These are phyloP conservation scores for Sanghuangporus weigelae DNA, from an alignment of 1,284 basidiomycete species.

Conservation along the genomic window DNA sequence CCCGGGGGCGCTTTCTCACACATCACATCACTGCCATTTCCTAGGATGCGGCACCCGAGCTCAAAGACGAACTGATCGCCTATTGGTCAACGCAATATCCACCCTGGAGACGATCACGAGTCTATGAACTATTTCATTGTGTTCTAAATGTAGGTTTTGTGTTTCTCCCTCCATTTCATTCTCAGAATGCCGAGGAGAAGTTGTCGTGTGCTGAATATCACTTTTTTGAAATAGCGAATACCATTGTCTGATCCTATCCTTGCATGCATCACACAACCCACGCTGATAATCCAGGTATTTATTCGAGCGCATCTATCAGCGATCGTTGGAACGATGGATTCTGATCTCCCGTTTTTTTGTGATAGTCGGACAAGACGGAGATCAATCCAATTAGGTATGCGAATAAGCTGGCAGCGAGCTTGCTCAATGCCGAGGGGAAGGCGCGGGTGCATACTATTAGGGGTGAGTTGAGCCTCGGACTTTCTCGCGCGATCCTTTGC, in stretches of 20 bases:
- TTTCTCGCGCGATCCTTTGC: not conserved
- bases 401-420: slow-evolving; percentile 42
- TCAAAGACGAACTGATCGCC: slow-evolving; percentile 61
- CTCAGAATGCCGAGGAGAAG: not conserved
- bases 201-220: not conserved
- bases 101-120: slow-evolving; percentile 45
- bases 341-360: slow-evolving; percentile 2
- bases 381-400: slow-evolving; percentile 52
- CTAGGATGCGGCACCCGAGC: slow-evolving; percentile 47
- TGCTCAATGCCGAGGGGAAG: slow-evolving; percentile 45
- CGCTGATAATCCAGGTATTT: slow-evolving; percentile 66
- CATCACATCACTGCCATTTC: slow-evolving; percentile 1
- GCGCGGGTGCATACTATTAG: slow-evolving; percentile 56
- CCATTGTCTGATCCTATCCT: slow-evolving; percentile 43
- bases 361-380: slow-evolving; percentile 56
- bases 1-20: slow-evolving; percentile 7
- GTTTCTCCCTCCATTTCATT: not conserved
- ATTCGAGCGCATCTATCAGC: not conserved
- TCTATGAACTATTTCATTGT: slow-evolving; percentile 49
- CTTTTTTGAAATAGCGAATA: slow-evolving; percentile 38
- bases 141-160: slow-evolving; percentile 49
- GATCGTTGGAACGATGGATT: not conserved
- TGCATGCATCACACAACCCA: slow-evolving; percentile 52
- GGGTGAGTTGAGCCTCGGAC: slow-evolving; percentile 35
- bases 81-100: slow-evolving; percentile 56